Percentiles rank a stretch among this genome's conserved stretches.
Conservation (phyloP, 371 early-diverging fungal species). For the Basidiobolus meristosporus region DNA sequence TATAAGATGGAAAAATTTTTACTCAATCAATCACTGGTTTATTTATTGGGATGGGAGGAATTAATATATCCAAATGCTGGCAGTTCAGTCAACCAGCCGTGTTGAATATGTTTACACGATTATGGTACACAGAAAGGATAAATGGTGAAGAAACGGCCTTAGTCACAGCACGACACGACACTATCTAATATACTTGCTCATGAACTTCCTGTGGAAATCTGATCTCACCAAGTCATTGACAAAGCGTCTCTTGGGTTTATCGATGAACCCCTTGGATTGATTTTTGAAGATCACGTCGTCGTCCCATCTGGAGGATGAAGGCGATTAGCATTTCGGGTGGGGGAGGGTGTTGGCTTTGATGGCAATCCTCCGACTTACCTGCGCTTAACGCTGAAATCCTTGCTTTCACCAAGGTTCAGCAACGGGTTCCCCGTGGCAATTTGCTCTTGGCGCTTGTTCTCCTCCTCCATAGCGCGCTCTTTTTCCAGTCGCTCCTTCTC, state of each 20-base stretch:
- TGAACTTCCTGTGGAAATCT: slow-evolving; percentile 90
- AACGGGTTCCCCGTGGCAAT: slow-evolving; percentile 71
- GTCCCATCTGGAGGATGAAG: slow-evolving; percentile 49
- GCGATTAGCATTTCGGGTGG: neutral
- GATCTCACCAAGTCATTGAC: slow-evolving; percentile 88
- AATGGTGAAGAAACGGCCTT: no score
- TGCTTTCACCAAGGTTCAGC: slow-evolving; percentile 23
- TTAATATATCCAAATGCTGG: no score
- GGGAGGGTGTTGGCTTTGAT: neutral
- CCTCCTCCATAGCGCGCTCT: slow-evolving; percentile 33
- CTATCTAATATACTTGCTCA: slow-evolving; percentile 70
- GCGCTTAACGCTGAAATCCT: slow-evolving; percentile 76
- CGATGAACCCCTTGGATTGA: slow-evolving; percentile 74
- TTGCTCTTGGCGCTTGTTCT: slow-evolving; percentile 27
- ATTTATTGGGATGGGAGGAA: no score
- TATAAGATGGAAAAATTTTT: no score
- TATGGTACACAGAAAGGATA: no score
- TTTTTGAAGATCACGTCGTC: slow-evolving; percentile 95
- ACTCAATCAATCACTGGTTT: no score
- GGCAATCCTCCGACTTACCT: slow-evolving; percentile 15
- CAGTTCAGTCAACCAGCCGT: no score
- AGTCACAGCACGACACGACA: neutral
- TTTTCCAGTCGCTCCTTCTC: slow-evolving; percentile 65
- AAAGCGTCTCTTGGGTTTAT: slow-evolving; percentile 79
- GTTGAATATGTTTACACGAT: no score